Evolutionary conservation across 192 early-diverging fungal species (phyloP).

Genomic region (Jimgerdemannia flammicorona): DNA sequence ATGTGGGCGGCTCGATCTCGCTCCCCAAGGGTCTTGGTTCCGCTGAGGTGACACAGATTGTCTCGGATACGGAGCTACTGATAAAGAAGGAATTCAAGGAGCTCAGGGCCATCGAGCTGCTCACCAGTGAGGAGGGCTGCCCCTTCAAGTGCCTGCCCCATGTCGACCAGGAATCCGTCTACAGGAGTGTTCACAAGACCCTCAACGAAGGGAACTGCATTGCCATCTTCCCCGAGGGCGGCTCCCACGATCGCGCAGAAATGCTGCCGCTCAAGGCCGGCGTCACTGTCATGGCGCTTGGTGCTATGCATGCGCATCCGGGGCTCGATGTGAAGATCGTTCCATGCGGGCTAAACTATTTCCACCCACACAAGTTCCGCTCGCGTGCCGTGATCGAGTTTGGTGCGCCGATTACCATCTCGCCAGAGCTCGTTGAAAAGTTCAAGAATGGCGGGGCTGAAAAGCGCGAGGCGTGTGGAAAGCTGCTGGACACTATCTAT

Average conservation of each 20-base stretch:
- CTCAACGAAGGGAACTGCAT: slow-evolving; percentile 74
- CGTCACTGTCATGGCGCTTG: slow-evolving; percentile 82
- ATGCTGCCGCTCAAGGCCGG: slow-evolving; percentile 95
- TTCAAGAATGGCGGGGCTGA: slow-evolving; percentile 80
- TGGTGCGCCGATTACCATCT: slow-evolving; percentile 84
- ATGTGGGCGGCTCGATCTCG: slow-evolving; percentile 57
- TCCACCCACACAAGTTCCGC: slow-evolving; percentile 92
- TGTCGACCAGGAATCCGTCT: slow-evolving; percentile 88
- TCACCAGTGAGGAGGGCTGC: slow-evolving; percentile 56
- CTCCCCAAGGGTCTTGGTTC: slow-evolving; percentile 57
- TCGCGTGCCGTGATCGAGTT: slow-evolving; percentile 98
- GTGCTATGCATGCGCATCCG: slow-evolving; percentile 84
- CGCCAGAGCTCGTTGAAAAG: slow-evolving; percentile 73
- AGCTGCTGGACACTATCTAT: slow-evolving; percentile 75
- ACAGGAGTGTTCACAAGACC: slow-evolving; percentile 75
- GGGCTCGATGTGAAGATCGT: slow-evolving; percentile 89
- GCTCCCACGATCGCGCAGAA: slow-evolving; percentile 94
- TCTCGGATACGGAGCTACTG: slow-evolving; percentile 78
- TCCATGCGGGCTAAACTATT: slow-evolving; percentile 91
- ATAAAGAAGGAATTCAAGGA: slow-evolving; percentile 79
- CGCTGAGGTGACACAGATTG: slow-evolving; percentile 70
- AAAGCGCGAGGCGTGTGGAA: slow-evolving; percentile 77
- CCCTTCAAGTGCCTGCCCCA: slow-evolving; percentile 73
- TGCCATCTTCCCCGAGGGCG: slow-evolving; percentile 98
- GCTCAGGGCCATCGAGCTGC: slow-evolving; percentile 53